These are phyloP conservation scores for Colletotrichum gigasporum DNA, from an alignment of 2,329 filamentous ascomycete genomes.

Conservation along the genomic window DNA sequence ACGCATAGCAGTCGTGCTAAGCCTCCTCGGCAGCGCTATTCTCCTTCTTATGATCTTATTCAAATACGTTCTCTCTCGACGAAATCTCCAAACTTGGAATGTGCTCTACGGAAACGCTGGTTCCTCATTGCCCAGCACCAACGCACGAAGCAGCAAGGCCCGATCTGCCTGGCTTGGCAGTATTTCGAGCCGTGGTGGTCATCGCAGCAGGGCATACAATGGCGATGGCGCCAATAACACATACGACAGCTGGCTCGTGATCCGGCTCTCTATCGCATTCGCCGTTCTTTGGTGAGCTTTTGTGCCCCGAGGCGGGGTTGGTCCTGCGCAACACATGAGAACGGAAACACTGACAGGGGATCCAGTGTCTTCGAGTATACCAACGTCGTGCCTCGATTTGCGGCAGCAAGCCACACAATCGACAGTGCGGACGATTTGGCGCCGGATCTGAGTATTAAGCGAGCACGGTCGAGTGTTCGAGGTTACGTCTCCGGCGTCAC, in stretches of 20 bases:
- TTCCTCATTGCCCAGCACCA: background rate
- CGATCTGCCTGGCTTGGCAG: conserved; percentile 13
- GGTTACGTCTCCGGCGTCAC: conserved; percentile 39
- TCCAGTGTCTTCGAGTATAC: conserved; percentile 23
- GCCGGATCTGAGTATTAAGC: conserved; percentile 43
- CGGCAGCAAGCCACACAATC: conserved; percentile 40
- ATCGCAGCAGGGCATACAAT: conserved; percentile 25
- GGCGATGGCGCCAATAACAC: conserved; percentile 39
- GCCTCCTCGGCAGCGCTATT: conserved; percentile 40
- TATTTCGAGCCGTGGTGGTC: conserved; percentile 14
- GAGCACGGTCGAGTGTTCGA: conserved; percentile 30
- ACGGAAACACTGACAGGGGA: background rate
- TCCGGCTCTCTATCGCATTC: conserved; percentile 55
- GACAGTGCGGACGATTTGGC: conserved; percentile 37
- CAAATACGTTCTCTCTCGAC: conserved; percentile 50
- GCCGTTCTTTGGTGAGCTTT: conserved; percentile 46
- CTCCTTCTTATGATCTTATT: conserved; percentile 49
- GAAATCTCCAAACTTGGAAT: conserved; percentile 42
- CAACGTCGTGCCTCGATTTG: conserved; percentile 41
- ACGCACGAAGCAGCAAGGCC: conserved; percentile 2
- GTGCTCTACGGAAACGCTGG: conserved; percentile 40
- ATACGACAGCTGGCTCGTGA: conserved; percentile 55
- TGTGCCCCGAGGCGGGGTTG: fast-evolving
- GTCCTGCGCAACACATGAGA: fast-evolving
- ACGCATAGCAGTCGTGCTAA: conserved; percentile 12